Conservation (phyloP, 257 asterid species). For the Penstemon eatonii region DNA sequence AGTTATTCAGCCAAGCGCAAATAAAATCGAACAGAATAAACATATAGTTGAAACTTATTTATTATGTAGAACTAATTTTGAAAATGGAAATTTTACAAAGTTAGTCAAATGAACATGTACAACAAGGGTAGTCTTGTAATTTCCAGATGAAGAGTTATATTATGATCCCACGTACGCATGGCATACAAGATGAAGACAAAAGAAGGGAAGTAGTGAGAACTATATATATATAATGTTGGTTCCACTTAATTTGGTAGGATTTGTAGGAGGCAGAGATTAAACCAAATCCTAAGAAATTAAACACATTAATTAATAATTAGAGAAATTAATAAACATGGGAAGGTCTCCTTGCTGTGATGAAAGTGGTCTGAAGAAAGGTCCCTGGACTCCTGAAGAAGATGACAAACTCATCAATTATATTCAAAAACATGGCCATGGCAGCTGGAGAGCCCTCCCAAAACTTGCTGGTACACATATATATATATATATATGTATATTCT, state of each 20-base stretch:
- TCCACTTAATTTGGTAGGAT: conserved; percentile 60
- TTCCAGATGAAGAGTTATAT: conserved; percentile 7
- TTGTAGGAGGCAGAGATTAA: conserved; percentile 40
- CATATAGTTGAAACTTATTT: too few species aligned
- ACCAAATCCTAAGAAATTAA: conserved; percentile 32
- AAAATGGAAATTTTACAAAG: neutral
- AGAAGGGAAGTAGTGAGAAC: neutral
- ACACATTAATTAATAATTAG: neutral
- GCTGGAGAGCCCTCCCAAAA: conserved; percentile 94
- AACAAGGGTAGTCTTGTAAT: conserved; percentile 28
- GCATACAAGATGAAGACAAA: conserved; percentile 46
- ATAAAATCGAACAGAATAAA: too few species aligned
- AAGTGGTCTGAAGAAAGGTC: conserved; percentile 87
- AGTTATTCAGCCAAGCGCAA: too few species aligned
- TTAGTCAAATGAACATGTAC: neutral
- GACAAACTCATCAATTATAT: conserved; percentile 62
- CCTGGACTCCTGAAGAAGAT: conserved; percentile 93
- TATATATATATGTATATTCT: too few species aligned
- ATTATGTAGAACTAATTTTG: too few species aligned
- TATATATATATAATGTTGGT: conserved; percentile 35
- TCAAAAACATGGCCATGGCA: conserved; percentile 80
- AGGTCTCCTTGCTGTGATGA: conserved; percentile 72
- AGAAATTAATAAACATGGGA: conserved; percentile 45
- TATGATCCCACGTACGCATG: conserved; percentile 26
- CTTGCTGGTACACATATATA: conserved; percentile 53